These are phyloP conservation scores for Hortaea werneckii DNA, from an alignment of 2,329 filamentous ascomycete genomes.

Conservation along the genomic window DNA sequence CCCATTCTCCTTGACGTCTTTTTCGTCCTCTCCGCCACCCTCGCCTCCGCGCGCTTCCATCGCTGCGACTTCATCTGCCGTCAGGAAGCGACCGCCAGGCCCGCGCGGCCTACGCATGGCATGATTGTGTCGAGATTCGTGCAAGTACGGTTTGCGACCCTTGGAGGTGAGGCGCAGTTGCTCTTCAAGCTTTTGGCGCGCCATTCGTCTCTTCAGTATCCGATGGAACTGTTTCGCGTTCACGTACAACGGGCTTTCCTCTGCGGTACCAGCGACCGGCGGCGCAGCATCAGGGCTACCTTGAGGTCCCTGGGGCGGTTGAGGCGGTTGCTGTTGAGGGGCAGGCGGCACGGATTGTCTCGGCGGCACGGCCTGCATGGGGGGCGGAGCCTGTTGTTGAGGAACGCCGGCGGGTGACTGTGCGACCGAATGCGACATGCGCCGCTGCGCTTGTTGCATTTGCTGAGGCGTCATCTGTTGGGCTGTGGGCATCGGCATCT, in stretches of 20 bases:
- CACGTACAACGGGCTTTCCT: slow-evolving; percentile 92
- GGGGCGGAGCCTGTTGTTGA: slow-evolving; percentile 24
- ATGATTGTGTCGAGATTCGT: slow-evolving; percentile 96
- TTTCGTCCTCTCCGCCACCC: background rate
- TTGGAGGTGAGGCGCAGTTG: slow-evolving; percentile 85
- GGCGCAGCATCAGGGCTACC: slow-evolving; percentile 66
- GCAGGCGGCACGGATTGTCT: slow-evolving; percentile 65
- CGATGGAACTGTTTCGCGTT: slow-evolving; percentile 99
- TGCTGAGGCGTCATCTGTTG: slow-evolving; percentile 45
- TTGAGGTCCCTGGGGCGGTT: slow-evolving; percentile 42
- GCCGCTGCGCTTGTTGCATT: slow-evolving; percentile 31
- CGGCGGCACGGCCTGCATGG: slow-evolving; percentile 50
- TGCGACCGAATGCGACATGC: slow-evolving; percentile 61
- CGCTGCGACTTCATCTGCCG: slow-evolving; percentile 85
- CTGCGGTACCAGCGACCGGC: slow-evolving; percentile 52
- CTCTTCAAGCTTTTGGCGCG: slow-evolving; percentile 87
- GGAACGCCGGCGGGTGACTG: slow-evolving; percentile 48
- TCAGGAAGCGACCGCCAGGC: slow-evolving; percentile 89
- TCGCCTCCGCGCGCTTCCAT: slow-evolving; percentile 56
- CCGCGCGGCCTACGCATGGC: slow-evolving; percentile 92
- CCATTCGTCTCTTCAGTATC: slow-evolving; percentile 87
- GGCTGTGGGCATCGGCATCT: slow-evolving; percentile 43
- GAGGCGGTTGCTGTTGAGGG: slow-evolving; percentile 44
- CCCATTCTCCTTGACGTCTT: background rate
- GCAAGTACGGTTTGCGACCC: slow-evolving; percentile 89